phyloP scores from a whole-genome alignment of 495 filamentous ascomycete genomes.

The Lineolata rhizophorae region DNA sequence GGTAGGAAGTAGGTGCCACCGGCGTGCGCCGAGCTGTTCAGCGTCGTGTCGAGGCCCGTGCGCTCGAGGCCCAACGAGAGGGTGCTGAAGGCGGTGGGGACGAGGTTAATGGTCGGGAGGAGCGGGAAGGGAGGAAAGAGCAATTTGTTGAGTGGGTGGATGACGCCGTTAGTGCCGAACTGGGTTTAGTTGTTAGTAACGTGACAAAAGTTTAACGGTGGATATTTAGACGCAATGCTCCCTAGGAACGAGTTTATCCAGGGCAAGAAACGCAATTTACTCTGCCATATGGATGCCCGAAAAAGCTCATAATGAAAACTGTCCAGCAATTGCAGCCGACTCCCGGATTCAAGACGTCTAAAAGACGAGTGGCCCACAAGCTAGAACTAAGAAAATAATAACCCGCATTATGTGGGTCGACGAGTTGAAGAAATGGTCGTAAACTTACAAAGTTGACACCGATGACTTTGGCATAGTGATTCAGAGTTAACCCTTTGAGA shows the following conservation, averaged over 20 bases:
- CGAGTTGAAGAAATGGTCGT: not conserved
- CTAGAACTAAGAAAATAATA: too few relatives aligned
- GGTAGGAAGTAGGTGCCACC: slow-evolving; percentile 57
- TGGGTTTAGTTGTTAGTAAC: slow-evolving; percentile 8
- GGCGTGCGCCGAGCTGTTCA: slow-evolving; percentile 21
- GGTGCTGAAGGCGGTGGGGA: slow-evolving; percentile 57
- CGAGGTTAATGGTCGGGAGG: slow-evolving; percentile 34
- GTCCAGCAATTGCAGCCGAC: too few relatives aligned
- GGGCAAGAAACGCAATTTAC: too few relatives aligned
- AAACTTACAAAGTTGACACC: slow-evolving; percentile 42
- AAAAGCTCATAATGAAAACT: too few relatives aligned
- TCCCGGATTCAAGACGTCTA: too few relatives aligned
- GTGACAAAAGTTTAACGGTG: not conserved
- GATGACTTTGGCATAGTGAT: slow-evolving; percentile 47
- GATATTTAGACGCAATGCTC: too few relatives aligned
- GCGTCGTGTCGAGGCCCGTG: slow-evolving; percentile 34
- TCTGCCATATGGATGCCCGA: too few relatives aligned
- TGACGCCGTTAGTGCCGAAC: slow-evolving; percentile 49
- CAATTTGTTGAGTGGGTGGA: slow-evolving; percentile 52
- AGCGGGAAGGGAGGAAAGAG: slow-evolving; percentile 50
- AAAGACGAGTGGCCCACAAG: too few relatives aligned
- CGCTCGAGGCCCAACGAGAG: slow-evolving; percentile 46
- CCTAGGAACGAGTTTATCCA: too few relatives aligned
- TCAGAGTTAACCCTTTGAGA: slow-evolving; percentile 38
- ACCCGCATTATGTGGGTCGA: not conserved